A percentile compares a stretch with the other conserved stretches of the same genome.
These are phyloP conservation scores for Angomonas deanei DNA, from an alignment of 208 protist genomes.

Conservation along the genomic window DNA sequence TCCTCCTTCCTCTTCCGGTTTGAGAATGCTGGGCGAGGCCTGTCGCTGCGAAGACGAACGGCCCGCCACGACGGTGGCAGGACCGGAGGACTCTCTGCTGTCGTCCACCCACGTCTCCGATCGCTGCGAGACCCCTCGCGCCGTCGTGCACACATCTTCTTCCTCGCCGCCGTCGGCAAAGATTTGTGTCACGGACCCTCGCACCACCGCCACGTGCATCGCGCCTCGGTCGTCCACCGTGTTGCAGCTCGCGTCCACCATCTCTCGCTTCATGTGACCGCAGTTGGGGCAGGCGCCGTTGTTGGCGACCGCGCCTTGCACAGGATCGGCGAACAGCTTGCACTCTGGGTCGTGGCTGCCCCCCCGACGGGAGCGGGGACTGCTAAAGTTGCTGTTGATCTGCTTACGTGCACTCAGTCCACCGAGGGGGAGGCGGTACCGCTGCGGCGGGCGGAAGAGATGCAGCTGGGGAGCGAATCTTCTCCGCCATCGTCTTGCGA, in stretches of 20 bases:
- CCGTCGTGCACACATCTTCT: background rate
- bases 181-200: background rate
- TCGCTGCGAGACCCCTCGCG: background rate
- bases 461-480: background rate
- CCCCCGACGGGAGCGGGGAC: background rate
- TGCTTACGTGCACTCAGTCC: background rate
- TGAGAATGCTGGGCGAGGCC: background rate
- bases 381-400: background rate
- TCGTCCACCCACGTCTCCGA: background rate
- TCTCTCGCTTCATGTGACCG: background rate
- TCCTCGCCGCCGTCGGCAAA: background rate
- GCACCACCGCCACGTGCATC: background rate
- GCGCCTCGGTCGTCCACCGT: background rate
- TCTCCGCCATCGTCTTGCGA: background rate
- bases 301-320: background rate
- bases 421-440: background rate
- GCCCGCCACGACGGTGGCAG: background rate
- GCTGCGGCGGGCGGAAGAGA: background rate
- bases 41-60: background rate
- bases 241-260: background rate
- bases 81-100: too few species aligned
- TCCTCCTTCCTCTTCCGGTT: background rate
- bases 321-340: constrained; percentile 5
- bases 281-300: background rate
- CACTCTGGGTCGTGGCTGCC: background rate